A percentile compares a stretch with the other conserved stretches of the same genome.
Conservation (phyloP, 305 asterid genomes). For the Fraxinus dipetala region DNA sequence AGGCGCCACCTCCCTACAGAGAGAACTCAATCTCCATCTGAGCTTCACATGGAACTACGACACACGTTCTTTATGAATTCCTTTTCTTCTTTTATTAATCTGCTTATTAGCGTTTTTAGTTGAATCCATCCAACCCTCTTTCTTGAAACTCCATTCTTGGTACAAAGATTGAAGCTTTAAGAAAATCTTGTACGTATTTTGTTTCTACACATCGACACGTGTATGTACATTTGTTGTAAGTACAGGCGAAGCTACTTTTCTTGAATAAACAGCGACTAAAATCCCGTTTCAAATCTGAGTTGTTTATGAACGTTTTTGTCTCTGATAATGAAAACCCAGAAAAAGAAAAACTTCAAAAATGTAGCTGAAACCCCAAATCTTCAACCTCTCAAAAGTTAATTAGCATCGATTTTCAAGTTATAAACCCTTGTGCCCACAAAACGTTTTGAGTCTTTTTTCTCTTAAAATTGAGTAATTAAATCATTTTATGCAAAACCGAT, state of each 20-base stretch:
- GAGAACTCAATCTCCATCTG: not conserved
- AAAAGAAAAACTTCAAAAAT: not conserved
- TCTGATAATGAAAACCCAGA: not conserved
- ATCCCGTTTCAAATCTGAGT: not conserved
- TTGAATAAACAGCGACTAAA: not conserved
- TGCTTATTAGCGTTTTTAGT: not conserved
- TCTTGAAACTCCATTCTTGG: not conserved
- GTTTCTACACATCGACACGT: not conserved
- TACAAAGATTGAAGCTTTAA: slow-evolving; percentile 14
- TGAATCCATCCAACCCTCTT: not conserved
- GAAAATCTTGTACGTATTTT: not conserved
- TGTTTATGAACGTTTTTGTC: not conserved
- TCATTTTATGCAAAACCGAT: slow-evolving; percentile 42
- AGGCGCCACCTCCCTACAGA: slow-evolving; percentile 22
- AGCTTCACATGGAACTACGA: not conserved
- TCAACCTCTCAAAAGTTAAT: not conserved
- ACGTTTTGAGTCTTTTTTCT: not conserved
- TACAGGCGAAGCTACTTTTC: not conserved
- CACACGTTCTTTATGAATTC: not conserved
- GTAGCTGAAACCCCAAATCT: not conserved
- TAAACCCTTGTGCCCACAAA: not conserved
- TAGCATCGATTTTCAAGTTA: not conserved
- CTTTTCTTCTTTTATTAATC: not conserved
- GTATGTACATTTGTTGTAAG: not conserved
- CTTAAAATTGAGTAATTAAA: slow-evolving; percentile 24